Evolutionary conservation across 1,139 yeast species (phyloP).

Genomic region (Candida sp.): DNA sequence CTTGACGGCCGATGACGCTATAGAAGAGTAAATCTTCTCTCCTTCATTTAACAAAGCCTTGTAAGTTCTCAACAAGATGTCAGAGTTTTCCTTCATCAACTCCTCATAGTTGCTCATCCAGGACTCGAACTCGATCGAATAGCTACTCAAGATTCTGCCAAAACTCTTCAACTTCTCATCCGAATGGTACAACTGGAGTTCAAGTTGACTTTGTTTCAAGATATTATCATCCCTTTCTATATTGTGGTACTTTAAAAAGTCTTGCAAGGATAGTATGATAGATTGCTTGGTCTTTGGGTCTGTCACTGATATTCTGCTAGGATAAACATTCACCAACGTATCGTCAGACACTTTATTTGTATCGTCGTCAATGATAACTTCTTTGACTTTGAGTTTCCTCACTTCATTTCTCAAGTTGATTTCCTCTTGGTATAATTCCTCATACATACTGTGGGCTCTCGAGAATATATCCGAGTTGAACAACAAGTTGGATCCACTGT

Average conservation of each 20-base stretch:
- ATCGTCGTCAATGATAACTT: conserved; percentile 24
- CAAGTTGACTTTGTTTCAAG: conserved; percentile 24
- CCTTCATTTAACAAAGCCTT: conserved; percentile 57
- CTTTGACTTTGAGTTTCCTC: conserved; percentile 36
- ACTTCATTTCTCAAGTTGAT: conserved; percentile 41
- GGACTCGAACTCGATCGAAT: conserved; percentile 47
- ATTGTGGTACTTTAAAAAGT: conserved; percentile 36
- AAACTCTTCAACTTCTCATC: conserved; percentile 54
- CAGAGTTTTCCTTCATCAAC: conserved; percentile 41
- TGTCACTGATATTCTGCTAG: conserved; percentile 52
- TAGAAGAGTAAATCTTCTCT: conserved; percentile 49
- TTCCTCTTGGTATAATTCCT: conserved; percentile 39
- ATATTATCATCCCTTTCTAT: conserved; percentile 8
- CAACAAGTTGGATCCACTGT: conserved; percentile 32
- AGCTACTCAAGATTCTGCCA: conserved; percentile 34
- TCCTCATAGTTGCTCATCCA: conserved; percentile 57
- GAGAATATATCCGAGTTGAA: conserved; percentile 33
- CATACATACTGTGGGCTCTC: conserved; percentile 34
- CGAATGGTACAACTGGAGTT: conserved; percentile 49
- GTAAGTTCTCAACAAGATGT: conserved; percentile 52
- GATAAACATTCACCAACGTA: conserved; percentile 50
- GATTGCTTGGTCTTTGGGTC: conserved; percentile 28
- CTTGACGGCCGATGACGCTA: conserved; percentile 21
- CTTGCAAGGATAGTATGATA: conserved; percentile 48
- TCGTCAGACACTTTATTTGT: conserved; percentile 55